Evolutionary conservation across 2,329 filamentous ascomycete genomes (phyloP), one percentile per base, ranked within the genome.

Genomic region (Helotiales sp.): DNA sequence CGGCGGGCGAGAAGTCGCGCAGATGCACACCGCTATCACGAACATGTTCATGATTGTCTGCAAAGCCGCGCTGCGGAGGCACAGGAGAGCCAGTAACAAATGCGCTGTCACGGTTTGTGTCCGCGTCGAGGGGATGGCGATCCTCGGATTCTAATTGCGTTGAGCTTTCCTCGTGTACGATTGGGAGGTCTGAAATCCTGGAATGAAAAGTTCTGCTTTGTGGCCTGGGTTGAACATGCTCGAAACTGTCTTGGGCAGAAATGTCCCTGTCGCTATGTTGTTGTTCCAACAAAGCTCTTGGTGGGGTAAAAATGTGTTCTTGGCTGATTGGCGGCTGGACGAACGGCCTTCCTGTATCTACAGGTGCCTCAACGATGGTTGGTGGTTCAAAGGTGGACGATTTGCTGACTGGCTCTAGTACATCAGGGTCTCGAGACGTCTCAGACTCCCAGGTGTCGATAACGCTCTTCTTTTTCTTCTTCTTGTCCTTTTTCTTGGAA

Each of bases 21-120:
- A 87, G 78, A 71, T 87, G 84, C 32, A 88, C 82, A 28, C 85
- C 86, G 75, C 87, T 89, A 72, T 89, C 86, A 50, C 75, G 72
- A 62, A 75, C 63, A 50, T 72, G 69, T 49, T 76, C 74, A 64
- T 75, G 70, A 34, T 68, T 47, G 30, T 74, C 69, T 28, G 70
- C 30, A 58, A 74, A 75, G 3, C 68, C 68, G 60, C 54, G 66
- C 64, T 74, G 81, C 63, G 75, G 77, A 61, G 78, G 77, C 45
- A 79, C 78, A 15, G 85, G 81, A 2, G 84, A 83, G 54, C 80
- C 83, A 5, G 81, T 76, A 26, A 79, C 78, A 69, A 85, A 81
- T 0, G 82, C 84, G 68, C 84, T 86, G 70, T 87, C 85, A 49
- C 84, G 78, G 71, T 83, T 84, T 37, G 63, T 15, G n/a, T 66